Evolutionary conservation across 345 rosid species (phyloP).

Genomic region (Clausena lansium): DNA sequence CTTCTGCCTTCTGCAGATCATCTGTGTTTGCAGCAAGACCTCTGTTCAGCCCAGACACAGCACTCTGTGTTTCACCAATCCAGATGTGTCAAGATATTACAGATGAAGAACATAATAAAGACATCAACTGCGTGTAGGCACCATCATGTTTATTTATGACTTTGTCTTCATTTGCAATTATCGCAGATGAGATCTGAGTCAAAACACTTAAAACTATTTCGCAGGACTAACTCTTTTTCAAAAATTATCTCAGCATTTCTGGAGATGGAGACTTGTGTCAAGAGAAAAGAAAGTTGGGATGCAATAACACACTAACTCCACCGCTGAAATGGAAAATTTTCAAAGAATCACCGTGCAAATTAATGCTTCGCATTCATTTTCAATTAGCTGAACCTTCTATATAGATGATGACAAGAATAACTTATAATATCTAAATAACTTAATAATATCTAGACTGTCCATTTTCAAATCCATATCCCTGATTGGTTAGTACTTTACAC

Average conservation of each 20-base stretch:
- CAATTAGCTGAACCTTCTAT: background rate
- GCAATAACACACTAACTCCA: background rate
- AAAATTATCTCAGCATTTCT: background rate
- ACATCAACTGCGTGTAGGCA: background rate
- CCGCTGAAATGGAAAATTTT: background rate
- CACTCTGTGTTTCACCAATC: slow-evolving; percentile 46
- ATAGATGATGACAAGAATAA: background rate
- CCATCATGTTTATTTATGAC: background rate
- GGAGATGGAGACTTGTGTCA: background rate
- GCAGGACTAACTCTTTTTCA: background rate
- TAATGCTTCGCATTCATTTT: background rate
- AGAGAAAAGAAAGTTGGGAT: background rate
- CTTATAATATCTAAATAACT: too few species aligned
- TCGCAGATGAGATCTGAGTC: background rate
- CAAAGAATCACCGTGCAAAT: background rate
- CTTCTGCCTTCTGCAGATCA: slow-evolving; percentile 63
- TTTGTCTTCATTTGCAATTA: background rate
- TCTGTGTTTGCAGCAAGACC: slow-evolving; percentile 75
- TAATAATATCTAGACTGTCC: too few species aligned
- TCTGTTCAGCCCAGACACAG: slow-evolving; percentile 81
- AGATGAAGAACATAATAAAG: background rate
- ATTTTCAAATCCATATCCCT: background rate
- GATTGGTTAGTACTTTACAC: background rate
- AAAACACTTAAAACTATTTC: background rate
- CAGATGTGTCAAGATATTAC: background rate